Base-by-base conservation (phyloP, 768 basidiomycete genomes). In the Mycena amicta region DNA sequence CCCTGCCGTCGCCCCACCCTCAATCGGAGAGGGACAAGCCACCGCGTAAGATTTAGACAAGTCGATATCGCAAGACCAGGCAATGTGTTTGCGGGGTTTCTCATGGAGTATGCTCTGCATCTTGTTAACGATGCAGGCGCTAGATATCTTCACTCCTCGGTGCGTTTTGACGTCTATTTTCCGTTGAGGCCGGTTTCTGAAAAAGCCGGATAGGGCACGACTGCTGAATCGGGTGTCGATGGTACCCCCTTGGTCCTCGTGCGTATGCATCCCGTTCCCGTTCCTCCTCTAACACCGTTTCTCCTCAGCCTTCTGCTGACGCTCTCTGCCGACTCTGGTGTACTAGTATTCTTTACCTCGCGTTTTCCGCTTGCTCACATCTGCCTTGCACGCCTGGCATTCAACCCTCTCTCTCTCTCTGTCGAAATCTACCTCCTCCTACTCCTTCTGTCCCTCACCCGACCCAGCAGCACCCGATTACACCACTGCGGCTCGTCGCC, bases 261-360 rank as follows among this genome's bases (percentile, higher is more conserved):
- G 22, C n/a, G n/a, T n/a, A n/a, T 67, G 88, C 18, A 79, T 89
- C 4, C 91, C 91, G 0, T 74, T 87, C n/a, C 80, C n/a, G n/a
- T n/a, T n/a, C n/a, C n/a, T n/a, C n/a, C n/a, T n/a, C n/a, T n/a
- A n/a, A n/a, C n/a, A n/a, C n/a, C n/a, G n/a, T n/a, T n/a, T n/a
- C n/a, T 82, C 3, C 72, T 87, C 53, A 85, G 80, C 63, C 73
- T 90, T 50, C 74, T 89, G 5, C 70, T 88, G 31, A 81, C 84
- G 20, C 68, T 80, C 18, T 75, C 77, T 59, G 45, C 68, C 57
- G 63, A 71, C 66, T 30, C 63, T 64, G 63, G 74, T 73, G 64
- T 16, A n/a, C n/a, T n/a, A n/a, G n/a, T n/a, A 68, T 61, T 30
- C 29, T 23, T 20, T 20, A 12, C 47, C 16, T 37, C 40, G 29